Base-by-base conservation (phyloP, 2,329 filamentous ascomycete species). In the Albifimbria verrucaria region DNA sequence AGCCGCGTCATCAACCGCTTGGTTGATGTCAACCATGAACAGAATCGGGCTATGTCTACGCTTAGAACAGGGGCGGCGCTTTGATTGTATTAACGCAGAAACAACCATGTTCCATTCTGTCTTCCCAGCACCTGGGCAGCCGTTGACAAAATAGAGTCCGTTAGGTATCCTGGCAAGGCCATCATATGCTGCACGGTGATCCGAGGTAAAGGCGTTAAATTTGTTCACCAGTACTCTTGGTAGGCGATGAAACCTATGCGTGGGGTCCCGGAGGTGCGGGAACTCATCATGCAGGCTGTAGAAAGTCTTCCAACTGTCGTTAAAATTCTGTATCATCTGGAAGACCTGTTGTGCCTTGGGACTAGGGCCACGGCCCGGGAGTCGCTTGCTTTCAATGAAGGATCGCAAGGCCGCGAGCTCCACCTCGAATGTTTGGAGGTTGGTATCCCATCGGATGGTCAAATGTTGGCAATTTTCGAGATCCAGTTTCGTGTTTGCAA, bases 1-100 rank as follows among this genome's bases (percentile, higher is more conserved):
- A 0, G 74, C 75, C 0, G 73, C 72, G 45, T 78, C 75, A 36
- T 78, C 74, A 1, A 76, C 68, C 0, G 77, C 73, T 43, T 75
- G 71, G 58, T 79, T 79, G 50, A 79, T 72, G 50, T 79, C 76
- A 2, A 78, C 65, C 0, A 79, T 59, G 48, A 77, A 78, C 0
- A 79, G 61, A 11, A 79, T 68, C 7, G 68, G 75, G 6, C 52
- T 66, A 9, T 55, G 57, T 15, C 54, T 52, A 15, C 57, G 56
- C n/a, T 55, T 62, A 2, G 53, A 50, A 3, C 52, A 57, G 23
- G 60, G 61, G 10, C 57, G 61, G 20, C 51, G 59, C 43, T 65
- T 70, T 15, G 64, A 64, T 41, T 70, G 68, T 9, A 72, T 69
- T 18, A 77, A 60, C 0, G 70, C 71, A 2, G 74, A 65, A 2